Evolutionary conservation across 306 rosid genomes (phyloP).

Genomic region (Pterocarpus macrocarpus): DNA sequence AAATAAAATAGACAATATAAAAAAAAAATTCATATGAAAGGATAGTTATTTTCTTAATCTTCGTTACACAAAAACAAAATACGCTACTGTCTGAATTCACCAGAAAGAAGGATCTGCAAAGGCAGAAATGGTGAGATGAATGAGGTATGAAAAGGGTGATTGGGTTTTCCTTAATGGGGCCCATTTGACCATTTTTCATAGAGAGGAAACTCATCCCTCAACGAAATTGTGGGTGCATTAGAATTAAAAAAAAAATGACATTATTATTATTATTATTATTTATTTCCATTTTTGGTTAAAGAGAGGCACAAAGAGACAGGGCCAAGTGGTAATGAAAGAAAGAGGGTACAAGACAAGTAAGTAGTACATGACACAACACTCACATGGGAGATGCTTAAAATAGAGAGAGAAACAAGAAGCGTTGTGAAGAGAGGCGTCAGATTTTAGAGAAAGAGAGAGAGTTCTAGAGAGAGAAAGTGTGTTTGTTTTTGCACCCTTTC

Average conservation of each 20-base stretch:
- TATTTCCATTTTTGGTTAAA: too few species aligned
- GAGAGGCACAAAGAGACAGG: slow-evolving; percentile 52
- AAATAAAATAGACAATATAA: too few species aligned
- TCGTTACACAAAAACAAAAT: too few species aligned
- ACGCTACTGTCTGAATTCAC: not conserved
- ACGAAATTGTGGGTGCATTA: too few species aligned
- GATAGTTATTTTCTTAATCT: too few species aligned
- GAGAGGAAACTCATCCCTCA: not conserved
- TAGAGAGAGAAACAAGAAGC: slow-evolving; percentile 36
- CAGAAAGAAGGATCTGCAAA: not conserved
- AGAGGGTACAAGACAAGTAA: slow-evolving; percentile 21
- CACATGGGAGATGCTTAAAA: slow-evolving; percentile 57
- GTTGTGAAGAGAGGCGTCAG: not conserved
- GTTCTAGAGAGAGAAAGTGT: slow-evolving; percentile 37
- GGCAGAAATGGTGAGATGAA: not conserved
- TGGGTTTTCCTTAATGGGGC: not conserved
- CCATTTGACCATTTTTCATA: not conserved
- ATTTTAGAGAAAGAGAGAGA: slow-evolving; percentile 46
- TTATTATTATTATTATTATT: too few species aligned
- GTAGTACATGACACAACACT: slow-evolving; percentile 40
- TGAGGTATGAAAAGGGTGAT: not conserved
- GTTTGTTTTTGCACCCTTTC: not conserved
- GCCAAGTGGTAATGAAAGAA: slow-evolving; percentile 46
- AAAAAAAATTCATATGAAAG: too few species aligned
- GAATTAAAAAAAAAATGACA: too few species aligned